These are phyloP conservation scores for Capsaspora owczarzaki DNA, from an alignment of 78 protist genomes.

Conservation along the genomic window DNA sequence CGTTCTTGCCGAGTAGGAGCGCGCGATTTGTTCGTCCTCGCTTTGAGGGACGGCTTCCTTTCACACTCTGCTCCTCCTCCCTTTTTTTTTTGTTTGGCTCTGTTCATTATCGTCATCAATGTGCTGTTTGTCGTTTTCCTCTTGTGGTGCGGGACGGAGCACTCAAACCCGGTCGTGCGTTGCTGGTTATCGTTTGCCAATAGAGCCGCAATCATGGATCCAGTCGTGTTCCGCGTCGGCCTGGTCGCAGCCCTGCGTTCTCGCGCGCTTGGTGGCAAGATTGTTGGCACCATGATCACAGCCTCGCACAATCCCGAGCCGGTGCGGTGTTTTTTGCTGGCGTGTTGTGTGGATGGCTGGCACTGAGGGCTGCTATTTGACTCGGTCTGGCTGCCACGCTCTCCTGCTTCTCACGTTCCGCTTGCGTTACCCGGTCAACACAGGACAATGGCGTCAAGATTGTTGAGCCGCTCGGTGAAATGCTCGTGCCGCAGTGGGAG, in stretches of 20 bases:
- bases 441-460: constrained; percentile 58
- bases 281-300: constrained; percentile 56
- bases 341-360: no score
- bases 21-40: background rate
- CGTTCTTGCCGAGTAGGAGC: no score
- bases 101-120: background rate
- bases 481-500: constrained; percentile 42
- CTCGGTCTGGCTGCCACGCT: background rate
- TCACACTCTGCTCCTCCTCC: background rate
- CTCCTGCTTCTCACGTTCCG: background rate
- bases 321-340: background rate
- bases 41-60: background rate
- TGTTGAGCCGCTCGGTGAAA: constrained; percentile 39
- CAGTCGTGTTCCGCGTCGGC: constrained; percentile 21
- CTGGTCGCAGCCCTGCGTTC: constrained; percentile 37
- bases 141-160: no score
- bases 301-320: constrained; percentile 63
- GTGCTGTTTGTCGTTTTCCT: background rate
- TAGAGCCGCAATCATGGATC: background rate
- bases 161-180: no score
- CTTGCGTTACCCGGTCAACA: background rate
- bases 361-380: background rate
- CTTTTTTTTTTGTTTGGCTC: background rate
- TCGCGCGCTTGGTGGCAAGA: background rate
- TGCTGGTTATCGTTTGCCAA: background rate